Evolutionary conservation across 139 green algal genomes (phyloP), one percentile per base, ranked within the genome.

Genomic region (Micractinium sp.): DNA sequence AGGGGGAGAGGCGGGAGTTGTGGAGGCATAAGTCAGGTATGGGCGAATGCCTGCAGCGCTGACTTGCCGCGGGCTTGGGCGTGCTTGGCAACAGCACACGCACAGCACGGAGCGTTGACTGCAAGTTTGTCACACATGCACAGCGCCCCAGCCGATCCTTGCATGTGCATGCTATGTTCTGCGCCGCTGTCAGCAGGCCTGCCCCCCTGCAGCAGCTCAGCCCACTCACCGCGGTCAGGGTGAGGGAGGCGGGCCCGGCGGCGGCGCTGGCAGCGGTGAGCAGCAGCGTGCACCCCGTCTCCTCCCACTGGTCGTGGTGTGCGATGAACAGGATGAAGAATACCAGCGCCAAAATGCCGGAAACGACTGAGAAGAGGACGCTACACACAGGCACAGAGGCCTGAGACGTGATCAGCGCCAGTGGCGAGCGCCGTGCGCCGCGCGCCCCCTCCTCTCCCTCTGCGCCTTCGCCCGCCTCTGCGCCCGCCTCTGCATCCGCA

Each of bases 301-400:
- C 74, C 74, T 80, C 74, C 74, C 74, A 80, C n/a, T 35, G 74
- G 74, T 80, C 74, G 33, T 80, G 33, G 74, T 80, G 74, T n/a
- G 74, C 33, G 7, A 80, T 33, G 74, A 80, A 80, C 33, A 80
- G 74, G n/a, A 80, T 20, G 74, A 80, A 80, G 74, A 80, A 80
- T n/a, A 47, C 33, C 33, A 80, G 33, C 15, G 74, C 74, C 33
- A 80, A n/a, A 14, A 80, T 47, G 33, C 74, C 33, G 33, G n/a
- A 53, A 12, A 47, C 74, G 0, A 80, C n/a, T 1, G 74, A 80
- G 33, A 80, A 80, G 16, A 80, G 35, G 15, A 80, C 74, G 3
- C 16, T 41, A n/a, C 74, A 41, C 13, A 80, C 74, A 22, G 74
- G 74, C 33, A 80, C 74, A 33, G 39, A 35, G 31, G 39, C n/a